These are phyloP conservation scores for Aspergillus piperis DNA, from an alignment of 2,329 filamentous ascomycete genomes.

Conservation along the genomic window DNA sequence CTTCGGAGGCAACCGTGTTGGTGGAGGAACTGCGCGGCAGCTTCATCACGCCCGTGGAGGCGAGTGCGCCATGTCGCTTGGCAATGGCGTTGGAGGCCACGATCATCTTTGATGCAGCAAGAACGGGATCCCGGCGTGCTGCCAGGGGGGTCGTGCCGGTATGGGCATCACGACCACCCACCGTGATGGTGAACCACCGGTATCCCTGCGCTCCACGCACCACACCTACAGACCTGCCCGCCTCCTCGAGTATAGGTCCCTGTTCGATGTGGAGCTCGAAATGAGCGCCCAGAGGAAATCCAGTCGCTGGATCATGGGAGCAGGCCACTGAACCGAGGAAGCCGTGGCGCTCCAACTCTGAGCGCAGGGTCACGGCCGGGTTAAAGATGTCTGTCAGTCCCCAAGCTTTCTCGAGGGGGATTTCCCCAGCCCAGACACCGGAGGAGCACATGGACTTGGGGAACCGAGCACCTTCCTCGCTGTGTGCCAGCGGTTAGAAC, in stretches of 20 bases:
- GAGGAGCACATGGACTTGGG: conserved; percentile 71
- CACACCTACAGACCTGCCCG: conserved; percentile 62
- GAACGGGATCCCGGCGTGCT: conserved; percentile 63
- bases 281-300: conserved; percentile 68
- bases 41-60: conserved; percentile 66
- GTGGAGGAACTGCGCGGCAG: conserved; percentile 61
- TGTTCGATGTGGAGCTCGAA: conserved; percentile 84
- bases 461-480: conserved; percentile 76
- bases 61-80: conserved; percentile 57
- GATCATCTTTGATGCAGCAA: conserved; percentile 66
- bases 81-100: conserved; percentile 63
- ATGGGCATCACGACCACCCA: conserved; percentile 67
- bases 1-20: conserved; percentile 67
- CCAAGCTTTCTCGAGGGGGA: conserved; percentile 62
- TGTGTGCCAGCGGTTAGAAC: conserved; percentile 32
- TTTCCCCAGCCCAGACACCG: conserved; percentile 70
- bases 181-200: conserved; percentile 65
- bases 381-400: conserved; percentile 60
- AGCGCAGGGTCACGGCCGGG: conserved; percentile 58
- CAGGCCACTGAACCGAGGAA: conserved; percentile 62
- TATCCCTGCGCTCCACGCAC: conserved; percentile 71
- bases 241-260: conserved; percentile 67
- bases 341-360: conserved; percentile 66
- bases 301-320: conserved; percentile 46
- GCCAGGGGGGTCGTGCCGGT: conserved; percentile 69